phyloP scores from a whole-genome alignment of 2,329 filamentous ascomycete species.

The Tolypocladium paradoxum region DNA sequence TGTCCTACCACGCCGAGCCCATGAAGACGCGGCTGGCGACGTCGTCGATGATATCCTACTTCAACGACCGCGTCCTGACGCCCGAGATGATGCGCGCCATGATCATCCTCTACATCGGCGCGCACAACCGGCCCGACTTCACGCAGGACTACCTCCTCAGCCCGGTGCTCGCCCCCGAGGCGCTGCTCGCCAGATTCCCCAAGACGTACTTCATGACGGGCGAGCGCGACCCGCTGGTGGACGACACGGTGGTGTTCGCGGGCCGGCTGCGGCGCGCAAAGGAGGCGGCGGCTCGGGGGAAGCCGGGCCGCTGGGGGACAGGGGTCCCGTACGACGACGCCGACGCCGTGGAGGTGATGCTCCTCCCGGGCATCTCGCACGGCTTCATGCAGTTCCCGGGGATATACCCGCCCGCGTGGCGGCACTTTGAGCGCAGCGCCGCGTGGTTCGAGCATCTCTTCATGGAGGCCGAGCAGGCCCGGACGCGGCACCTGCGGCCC shows the following conservation, averaged over 20 bases:
- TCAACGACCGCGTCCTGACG: constrained; percentile 87
- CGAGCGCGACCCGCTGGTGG: constrained; percentile 87
- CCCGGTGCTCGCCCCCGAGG: constrained; percentile 79
- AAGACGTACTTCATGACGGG: constrained; percentile 92
- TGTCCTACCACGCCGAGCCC: constrained; percentile 43
- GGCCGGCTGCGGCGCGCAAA: constrained; percentile 77
- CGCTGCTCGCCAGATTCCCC: constrained; percentile 74
- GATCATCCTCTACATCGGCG: constrained; percentile 96
- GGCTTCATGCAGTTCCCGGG: constrained; percentile 88
- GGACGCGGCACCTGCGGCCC: constrained; percentile 12
- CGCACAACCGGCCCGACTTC: constrained; percentile 88
- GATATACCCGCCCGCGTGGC: constrained; percentile 84
- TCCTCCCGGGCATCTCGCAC: constrained; percentile 84
- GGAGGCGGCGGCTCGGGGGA: constrained; percentile 29
- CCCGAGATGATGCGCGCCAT: constrained; percentile 99
- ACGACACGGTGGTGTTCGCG: constrained; percentile 94
- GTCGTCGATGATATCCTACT: constrained; percentile 96
- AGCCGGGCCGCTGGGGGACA: constrained; percentile 5
- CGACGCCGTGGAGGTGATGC: constrained; percentile 55
- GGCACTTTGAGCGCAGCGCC: constrained; percentile 68
- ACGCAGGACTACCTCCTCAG: constrained; percentile 82
- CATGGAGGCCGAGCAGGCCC: constrained; percentile 32
- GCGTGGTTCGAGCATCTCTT: constrained; percentile 78
- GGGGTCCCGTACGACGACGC: constrained; percentile 23
- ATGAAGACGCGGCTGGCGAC: constrained; percentile 83